Evolutionary conservation across 768 basidiomycete genomes (phyloP), one percentile per base, ranked within the genome.

Genomic region (Rhodosporidiobolus sp.): DNA sequence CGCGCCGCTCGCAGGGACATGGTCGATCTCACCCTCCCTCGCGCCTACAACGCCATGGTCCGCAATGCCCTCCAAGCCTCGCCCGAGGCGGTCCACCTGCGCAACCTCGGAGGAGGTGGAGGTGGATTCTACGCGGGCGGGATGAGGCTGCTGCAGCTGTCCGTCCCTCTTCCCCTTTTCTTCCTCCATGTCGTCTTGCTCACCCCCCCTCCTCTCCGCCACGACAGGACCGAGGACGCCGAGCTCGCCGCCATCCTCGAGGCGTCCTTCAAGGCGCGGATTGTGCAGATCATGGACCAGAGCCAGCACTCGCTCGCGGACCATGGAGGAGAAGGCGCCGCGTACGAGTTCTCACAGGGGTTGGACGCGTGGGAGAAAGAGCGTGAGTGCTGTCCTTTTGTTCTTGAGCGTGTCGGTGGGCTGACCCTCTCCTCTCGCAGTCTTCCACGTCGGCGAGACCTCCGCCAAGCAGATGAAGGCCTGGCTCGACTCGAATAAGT

Each of bases 351-450:
- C 56, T 62, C 75, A 22, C 77, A 75, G 59, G 76, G 75, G 0
- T 35, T 79, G 52, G 78, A 79, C 46, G 56, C 63, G 26, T 79
- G 78, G 78, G 78, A 79, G 75, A 78, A 76, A 50, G 77, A 79
- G 65, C 57, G 78, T 78, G 52, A 60, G 78, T 69, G 3, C 3
- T 17, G 1, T 50, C 4, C 19, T 20, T 43, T 54, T 20, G 43
- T 60, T 12, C 20, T 8, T 3, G 52, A 11, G 16, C 22, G 6
- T 5, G 26, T n/a, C 22, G 4, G 24, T 43, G 46, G n/a, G 46
- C 45, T 3, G 34, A 52, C 26, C 6, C 14, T 4, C n/a, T 67
- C 22, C 11, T 38, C 4, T 38, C 19, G 35, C 72, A 77, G 77
- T 77, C 38, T 77, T 77, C 43, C 62, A 53, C 6, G 60, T 70